Conservation (phyloP, 306 rosid genomes). For the Aeschynomene evenia region DNA sequence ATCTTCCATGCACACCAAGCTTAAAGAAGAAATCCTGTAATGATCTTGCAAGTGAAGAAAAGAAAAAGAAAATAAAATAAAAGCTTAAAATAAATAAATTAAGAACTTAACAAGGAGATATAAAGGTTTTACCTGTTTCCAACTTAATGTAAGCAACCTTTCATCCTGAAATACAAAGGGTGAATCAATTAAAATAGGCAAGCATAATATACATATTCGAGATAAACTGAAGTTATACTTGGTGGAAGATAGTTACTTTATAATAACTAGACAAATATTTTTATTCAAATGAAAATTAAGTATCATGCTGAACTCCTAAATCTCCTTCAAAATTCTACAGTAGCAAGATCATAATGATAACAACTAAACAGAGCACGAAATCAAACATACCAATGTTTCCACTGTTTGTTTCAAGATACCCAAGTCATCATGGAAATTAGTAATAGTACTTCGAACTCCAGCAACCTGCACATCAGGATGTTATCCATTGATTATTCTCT, state of each 20-base stretch:
- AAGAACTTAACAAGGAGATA: constrained; percentile 1
- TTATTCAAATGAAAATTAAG: background rate
- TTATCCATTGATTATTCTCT: constrained; percentile 11
- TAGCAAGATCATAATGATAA: background rate
- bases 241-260: background rate
- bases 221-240: background rate
- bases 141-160: constrained; percentile 54
- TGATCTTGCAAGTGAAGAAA: too few relatives aligned
- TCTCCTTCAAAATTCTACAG: constrained; percentile 12
- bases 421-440: constrained; percentile 58
- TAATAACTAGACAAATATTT: constrained; percentile 7
- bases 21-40: background rate
- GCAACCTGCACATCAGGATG: constrained; percentile 57
- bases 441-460: constrained; percentile 61
- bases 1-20: constrained; percentile 9
- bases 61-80: background rate
- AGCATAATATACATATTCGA: background rate
- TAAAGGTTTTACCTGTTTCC: constrained; percentile 67
- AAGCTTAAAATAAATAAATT: too few relatives aligned
- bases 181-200: constrained; percentile 15
- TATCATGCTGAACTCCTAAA: constrained; percentile 9
- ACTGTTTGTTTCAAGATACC: constrained; percentile 52
- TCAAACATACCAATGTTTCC: constrained; percentile 71
- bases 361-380: constrained; percentile 23
- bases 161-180: constrained; percentile 56